A percentile compares a stretch with the other conserved stretches of the same genome.
phyloP scores from a whole-genome alignment of 805 yeast genomes.

The Kluyveromyces nonfermentans region DNA sequence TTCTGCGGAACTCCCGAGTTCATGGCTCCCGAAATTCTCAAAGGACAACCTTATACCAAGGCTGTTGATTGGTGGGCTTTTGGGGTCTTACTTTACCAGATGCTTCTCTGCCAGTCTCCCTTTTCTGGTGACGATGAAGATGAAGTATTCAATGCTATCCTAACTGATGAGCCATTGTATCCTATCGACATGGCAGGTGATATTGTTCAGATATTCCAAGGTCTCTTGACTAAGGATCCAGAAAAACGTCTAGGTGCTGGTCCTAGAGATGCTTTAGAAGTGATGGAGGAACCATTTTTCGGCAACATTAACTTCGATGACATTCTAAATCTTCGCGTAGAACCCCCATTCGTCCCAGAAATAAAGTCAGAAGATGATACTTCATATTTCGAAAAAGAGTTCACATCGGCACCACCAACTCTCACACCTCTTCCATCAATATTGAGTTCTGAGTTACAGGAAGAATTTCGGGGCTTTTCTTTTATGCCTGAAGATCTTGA shows the following conservation, averaged over 20 bases:
- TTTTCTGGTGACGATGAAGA: conserved; percentile 96
- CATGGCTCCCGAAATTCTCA: conserved; percentile 97
- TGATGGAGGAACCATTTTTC: conserved; percentile 94
- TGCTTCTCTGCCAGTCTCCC: conserved; percentile 94
- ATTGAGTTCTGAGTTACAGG: conserved; percentile 81
- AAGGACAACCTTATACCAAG: conserved; percentile 86
- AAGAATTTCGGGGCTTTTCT: conserved; percentile 94
- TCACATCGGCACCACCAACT: conserved; percentile 89
- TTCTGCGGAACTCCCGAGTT: conserved; percentile 99
- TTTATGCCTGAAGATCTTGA: conserved; percentile 58
- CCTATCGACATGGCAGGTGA: conserved; percentile 97
- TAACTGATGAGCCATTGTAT: conserved; percentile 91
- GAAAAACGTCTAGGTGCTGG: conserved; percentile 76
- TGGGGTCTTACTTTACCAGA: conserved; percentile 92
- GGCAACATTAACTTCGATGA: conserved; percentile 85
- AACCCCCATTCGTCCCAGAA: conserved; percentile 88
- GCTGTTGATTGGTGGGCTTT: conserved; percentile 99
- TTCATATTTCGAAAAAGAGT: conserved; percentile 87
- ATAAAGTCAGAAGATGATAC: conserved; percentile 83
- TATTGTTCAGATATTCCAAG: conserved; percentile 88
- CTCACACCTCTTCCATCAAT: conserved; percentile 90
- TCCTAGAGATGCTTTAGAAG: conserved; percentile 80
- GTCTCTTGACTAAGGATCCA: conserved; percentile 85
- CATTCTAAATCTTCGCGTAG: conserved; percentile 56
- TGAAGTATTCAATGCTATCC: conserved; percentile 92